Evolutionary conservation across 768 basidiomycete genomes (phyloP), one percentile per base, ranked within the genome.

Genomic region (Ramaria rubella): DNA sequence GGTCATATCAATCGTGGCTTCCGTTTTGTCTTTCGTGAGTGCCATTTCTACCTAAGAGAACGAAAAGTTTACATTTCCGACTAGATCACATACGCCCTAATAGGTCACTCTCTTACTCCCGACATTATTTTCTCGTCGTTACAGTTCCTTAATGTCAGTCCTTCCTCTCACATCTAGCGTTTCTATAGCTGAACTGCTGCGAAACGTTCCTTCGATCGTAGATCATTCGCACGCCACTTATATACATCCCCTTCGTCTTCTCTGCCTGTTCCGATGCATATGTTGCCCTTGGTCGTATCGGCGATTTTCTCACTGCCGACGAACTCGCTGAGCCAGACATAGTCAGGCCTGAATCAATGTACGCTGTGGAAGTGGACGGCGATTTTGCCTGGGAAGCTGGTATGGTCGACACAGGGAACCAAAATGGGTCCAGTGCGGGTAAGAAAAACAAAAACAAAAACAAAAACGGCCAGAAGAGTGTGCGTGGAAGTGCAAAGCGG

Each of bases 21-120:
- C 78, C 5, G 70, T 83, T 42, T 61, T 81, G 46, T 73, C 78
- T 26, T 79, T 81, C 60, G 81, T 82, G 53, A 53, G 79, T 70
- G 12, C n/a, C 21, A 15, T 30, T 42, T 36, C 14, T 12, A 31
- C 8, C 21, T 33, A 7, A 7, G 8, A 54, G 30, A 49, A 11
- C 15, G 11, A 38, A 9, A 4, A 26, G 7, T 38, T 29, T 44
- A 38, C 51, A 12, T 31, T 5, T 34, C 17, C 15, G 45, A 42
- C 1, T 65, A 86, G 79, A 80, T 87, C 59, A 83, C 83, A 0
- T 87, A 86, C 62, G 73, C 76, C 1, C 66, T 86, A 17, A 79
- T 70, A 29, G 81, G 80, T 9, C 81, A 85, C 57, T 63, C 69
- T 6, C 73, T 85, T 29, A 74, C 78, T 58, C 67, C 81, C 2